Percentiles rank a stretch among this genome's conserved stretches.
Conservation (phyloP, 306 rosid species). For the Sophora flavescens region DNA sequence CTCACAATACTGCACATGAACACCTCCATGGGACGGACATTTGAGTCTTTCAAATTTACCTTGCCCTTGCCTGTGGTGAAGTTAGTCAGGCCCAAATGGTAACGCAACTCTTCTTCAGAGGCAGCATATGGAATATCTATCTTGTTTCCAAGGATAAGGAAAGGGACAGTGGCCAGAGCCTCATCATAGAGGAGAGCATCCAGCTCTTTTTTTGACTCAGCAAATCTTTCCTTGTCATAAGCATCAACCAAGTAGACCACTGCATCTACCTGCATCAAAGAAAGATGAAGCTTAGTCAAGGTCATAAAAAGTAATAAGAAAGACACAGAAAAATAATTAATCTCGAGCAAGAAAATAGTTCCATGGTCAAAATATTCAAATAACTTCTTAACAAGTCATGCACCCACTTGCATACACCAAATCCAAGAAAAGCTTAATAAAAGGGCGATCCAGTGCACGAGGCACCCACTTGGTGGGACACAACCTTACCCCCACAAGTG, state of each 20-base stretch:
- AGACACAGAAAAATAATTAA: not conserved
- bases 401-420: slow-evolving; percentile 1
- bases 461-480: no score
- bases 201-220: slow-evolving; percentile 72
- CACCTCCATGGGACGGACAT: slow-evolving; percentile 78
- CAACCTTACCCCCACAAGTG: no score
- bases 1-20: slow-evolving; percentile 88
- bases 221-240: slow-evolving; percentile 76
- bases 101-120: slow-evolving; percentile 81
- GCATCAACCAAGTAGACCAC: slow-evolving; percentile 81
- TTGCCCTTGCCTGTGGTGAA: slow-evolving; percentile 85
- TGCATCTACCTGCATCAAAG: slow-evolving; percentile 69
- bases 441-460: no score
- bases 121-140: slow-evolving; percentile 81
- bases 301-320: not conserved
- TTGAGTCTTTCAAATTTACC: slow-evolving; percentile 67
- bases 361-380: not conserved
- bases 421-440: not conserved
- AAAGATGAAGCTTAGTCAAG: not conserved
- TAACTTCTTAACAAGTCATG: not conserved
- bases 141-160: slow-evolving; percentile 82
- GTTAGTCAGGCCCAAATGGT: slow-evolving; percentile 69
- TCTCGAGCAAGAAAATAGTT: not conserved
- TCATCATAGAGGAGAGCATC: slow-evolving; percentile 81
- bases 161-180: slow-evolving; percentile 64